Evolutionary conservation across 2,329 filamentous ascomycete genomes (phyloP).

Genomic region (Beauveria bassiana): DNA sequence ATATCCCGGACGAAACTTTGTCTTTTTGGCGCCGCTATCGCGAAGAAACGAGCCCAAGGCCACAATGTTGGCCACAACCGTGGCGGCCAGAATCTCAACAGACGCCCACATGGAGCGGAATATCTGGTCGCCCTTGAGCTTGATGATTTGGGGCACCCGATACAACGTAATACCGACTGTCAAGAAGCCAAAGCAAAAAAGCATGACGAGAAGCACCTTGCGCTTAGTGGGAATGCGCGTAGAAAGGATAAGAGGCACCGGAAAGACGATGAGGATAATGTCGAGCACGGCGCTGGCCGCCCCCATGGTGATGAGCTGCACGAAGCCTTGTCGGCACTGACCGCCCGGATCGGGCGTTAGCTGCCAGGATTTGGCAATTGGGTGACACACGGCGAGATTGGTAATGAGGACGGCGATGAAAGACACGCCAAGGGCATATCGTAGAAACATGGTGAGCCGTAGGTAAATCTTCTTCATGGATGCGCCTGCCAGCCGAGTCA

Average conservation of each 20-base stretch:
- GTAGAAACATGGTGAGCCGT: conserved; percentile 58
- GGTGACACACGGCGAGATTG: conserved; percentile 72
- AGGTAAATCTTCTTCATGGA: conserved; percentile 72
- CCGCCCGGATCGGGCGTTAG: conserved; percentile 73
- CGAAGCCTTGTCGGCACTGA: conserved; percentile 73
- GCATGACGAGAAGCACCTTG: conserved; percentile 65
- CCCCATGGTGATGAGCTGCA: conserved; percentile 78
- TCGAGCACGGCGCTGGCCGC: conserved; percentile 78
- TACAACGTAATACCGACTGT: conserved; percentile 71
- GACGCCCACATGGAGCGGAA: conserved; percentile 81
- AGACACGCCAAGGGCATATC: conserved; percentile 62
- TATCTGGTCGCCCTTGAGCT: conserved; percentile 62
- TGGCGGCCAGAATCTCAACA: conserved; percentile 77
- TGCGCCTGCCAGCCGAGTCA: conserved; percentile 71
- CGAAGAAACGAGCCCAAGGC: conserved; percentile 84
- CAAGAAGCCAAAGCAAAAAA: conserved; percentile 72
- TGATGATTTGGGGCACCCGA: conserved; percentile 66
- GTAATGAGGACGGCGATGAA: conserved; percentile 72
- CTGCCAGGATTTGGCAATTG: conserved; percentile 65
- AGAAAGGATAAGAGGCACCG: conserved; percentile 76
- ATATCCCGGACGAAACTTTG: conserved; percentile 61
- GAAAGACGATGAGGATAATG: conserved; percentile 73
- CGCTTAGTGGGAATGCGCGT: conserved; percentile 66
- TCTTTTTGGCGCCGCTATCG: conserved; percentile 79
- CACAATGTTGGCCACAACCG: conserved; percentile 74